A percentile compares a stretch with the other conserved stretches of the same genome.
phyloP scores from a whole-genome alignment of 768 basidiomycete species.

The Kwoniella shandongensis region DNA sequence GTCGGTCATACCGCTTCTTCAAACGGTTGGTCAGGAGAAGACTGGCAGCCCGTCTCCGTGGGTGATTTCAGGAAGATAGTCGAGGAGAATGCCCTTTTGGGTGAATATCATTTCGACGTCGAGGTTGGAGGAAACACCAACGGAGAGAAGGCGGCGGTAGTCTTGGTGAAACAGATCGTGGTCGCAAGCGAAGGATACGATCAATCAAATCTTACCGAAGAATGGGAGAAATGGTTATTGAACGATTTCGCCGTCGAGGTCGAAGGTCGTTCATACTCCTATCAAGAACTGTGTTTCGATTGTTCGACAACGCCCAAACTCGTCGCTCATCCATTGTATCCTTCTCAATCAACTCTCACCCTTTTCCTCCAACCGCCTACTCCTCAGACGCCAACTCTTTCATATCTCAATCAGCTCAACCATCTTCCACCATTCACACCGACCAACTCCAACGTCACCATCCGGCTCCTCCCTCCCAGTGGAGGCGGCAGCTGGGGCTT shows the following conservation, averaged over 20 bases:
- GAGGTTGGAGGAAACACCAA: slow-evolving; percentile 36
- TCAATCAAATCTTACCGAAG: slow-evolving; percentile 10
- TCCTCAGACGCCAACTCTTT: slow-evolving; percentile 38
- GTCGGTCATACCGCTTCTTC: slow-evolving; percentile 4
- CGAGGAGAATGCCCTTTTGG: slow-evolving; percentile 53
- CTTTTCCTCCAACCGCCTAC: slow-evolving; percentile 42
- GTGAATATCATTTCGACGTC: slow-evolving; percentile 57
- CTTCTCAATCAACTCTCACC: slow-evolving; percentile 42
- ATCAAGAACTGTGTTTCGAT: slow-evolving; percentile 47
- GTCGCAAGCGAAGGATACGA: slow-evolving; percentile 46
- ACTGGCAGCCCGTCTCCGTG: slow-evolving; percentile 35
- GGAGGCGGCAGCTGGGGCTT: slow-evolving; percentile 40
- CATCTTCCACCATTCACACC: slow-evolving; percentile 35
- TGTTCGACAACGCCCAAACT: slow-evolving; percentile 32
- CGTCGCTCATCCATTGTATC: slow-evolving; percentile 34
- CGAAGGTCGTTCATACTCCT: slow-evolving; percentile 34
- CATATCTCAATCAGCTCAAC: slow-evolving; percentile 60
- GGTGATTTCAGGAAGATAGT: slow-evolving; percentile 66
- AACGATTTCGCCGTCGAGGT: slow-evolving; percentile 38
- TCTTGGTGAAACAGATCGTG: slow-evolving; percentile 75
- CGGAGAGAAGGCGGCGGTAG: slow-evolving; percentile 36
- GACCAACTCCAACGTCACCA: slow-evolving; percentile 27
- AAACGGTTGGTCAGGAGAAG: slow-evolving; percentile 23
- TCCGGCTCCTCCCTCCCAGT: slow-evolving; percentile 29
- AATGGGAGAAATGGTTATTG: slow-evolving; percentile 45